phyloP scores from a whole-genome alignment of 106 monocot species.

The Dendrobium officinale region DNA sequence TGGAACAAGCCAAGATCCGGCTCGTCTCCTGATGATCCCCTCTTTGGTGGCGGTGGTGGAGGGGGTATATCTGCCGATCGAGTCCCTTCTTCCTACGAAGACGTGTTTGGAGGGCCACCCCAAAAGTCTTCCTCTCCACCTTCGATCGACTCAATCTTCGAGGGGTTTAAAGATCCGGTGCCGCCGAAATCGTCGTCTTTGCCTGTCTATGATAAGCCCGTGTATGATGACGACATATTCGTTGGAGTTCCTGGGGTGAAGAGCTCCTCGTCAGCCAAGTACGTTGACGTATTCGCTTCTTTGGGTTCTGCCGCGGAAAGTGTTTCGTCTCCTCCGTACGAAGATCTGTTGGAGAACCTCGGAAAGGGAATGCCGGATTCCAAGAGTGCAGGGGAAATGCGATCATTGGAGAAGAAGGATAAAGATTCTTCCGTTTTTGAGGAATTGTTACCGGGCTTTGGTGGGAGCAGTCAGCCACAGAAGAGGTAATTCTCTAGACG shows the following conservation, averaged over 20 bases:
- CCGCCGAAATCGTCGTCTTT: conserved; percentile 5
- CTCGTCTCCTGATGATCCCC: background rate
- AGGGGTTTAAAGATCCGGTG: conserved; percentile 17
- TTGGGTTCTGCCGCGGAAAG: background rate
- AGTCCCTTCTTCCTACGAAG: conserved; percentile 15
- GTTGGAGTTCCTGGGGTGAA: conserved; percentile 49
- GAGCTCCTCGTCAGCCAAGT: conserved; percentile 19
- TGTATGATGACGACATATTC: conserved; percentile 61
- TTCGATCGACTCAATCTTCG: conserved; percentile 25
- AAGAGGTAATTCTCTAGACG: conserved; percentile 11
- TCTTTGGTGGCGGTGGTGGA: conserved; percentile 4
- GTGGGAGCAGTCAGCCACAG: conserved; percentile 24
- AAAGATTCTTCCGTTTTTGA: conserved; percentile 29
- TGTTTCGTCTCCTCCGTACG: conserved; percentile 13
- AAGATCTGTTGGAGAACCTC: conserved; percentile 34
- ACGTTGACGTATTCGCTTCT: conserved; percentile 43
- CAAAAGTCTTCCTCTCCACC: conserved; percentile 9
- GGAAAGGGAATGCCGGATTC: conserved; percentile 17
- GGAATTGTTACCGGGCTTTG: conserved; percentile 57
- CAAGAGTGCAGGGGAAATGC: background rate
- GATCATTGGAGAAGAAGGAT: conserved; percentile 3
- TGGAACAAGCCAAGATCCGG: conserved; percentile 11
- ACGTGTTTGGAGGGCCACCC: conserved; percentile 20
- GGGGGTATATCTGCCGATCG: conserved; percentile 2
- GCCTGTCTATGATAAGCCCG: conserved; percentile 59